Conservation (phyloP, 2,329 filamentous ascomycete genomes). For the Hirsutella minnesotensis region DNA sequence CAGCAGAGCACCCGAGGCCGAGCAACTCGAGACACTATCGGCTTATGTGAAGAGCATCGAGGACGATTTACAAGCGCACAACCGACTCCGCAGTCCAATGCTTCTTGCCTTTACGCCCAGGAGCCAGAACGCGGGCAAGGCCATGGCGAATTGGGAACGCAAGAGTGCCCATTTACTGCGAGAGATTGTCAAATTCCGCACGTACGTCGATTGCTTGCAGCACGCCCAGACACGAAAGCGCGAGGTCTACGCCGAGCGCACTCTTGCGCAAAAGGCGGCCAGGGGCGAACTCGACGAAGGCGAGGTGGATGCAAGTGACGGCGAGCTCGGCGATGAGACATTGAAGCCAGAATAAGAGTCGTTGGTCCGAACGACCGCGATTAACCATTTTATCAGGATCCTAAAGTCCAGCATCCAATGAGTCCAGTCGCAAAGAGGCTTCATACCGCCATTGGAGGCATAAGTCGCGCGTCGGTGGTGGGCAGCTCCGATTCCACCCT, state of each 20-base stretch:
- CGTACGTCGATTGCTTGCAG: conserved; percentile 78
- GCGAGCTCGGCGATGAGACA: conserved; percentile 19
- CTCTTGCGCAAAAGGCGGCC: conserved; percentile 35
- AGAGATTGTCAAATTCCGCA: conserved; percentile 94
- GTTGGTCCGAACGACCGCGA: too few species aligned
- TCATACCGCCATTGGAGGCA: too few species aligned
- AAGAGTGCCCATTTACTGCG: conserved; percentile 85
- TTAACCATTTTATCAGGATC: too few species aligned
- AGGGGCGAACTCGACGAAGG: conserved; percentile 32
- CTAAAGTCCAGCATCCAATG: too few species aligned
- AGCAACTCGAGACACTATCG: conserved; percentile 65
- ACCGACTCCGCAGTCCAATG: conserved; percentile 79
- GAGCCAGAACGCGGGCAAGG: conserved; percentile 66
- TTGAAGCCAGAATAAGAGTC: conserved; percentile 13
- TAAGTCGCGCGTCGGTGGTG: too few species aligned
- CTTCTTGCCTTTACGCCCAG: conserved; percentile 79
- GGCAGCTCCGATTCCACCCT: too few species aligned
- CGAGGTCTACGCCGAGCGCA: conserved; percentile 56
- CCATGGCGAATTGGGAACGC: conserved; percentile 94
- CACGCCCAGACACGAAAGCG: conserved; percentile 58
- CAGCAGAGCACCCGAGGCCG: conserved; percentile 63
- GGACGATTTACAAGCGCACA: conserved; percentile 74
- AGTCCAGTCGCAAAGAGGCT: too few species aligned
- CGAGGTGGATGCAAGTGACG: conserved; percentile 20
- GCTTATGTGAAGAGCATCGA: conserved; percentile 79